These are phyloP conservation scores for Oryza officinalis DNA, from an alignment of 176 grass and related monocot genomes.

Conservation along the genomic window DNA sequence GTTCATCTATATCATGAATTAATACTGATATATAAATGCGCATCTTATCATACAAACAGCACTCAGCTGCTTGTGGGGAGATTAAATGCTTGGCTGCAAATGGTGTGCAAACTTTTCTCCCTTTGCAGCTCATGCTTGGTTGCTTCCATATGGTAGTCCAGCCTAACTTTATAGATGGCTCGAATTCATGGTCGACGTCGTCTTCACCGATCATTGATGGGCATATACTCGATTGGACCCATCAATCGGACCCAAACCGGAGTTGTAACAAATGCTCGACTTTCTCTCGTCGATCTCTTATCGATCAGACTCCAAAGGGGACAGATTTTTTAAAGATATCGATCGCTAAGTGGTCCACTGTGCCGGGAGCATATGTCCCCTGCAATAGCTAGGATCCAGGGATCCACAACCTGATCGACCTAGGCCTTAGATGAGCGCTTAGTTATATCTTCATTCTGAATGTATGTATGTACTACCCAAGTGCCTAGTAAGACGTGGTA, in stretches of 20 bases:
- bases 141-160: background rate
- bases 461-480: background rate
- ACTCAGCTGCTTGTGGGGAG: constrained; percentile 29
- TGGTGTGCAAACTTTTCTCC: background rate
- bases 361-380: background rate
- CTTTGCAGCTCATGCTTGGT: constrained; percentile 12
- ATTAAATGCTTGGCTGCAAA: constrained; percentile 34
- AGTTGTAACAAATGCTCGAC: background rate
- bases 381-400: background rate
- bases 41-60: background rate
- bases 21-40: background rate
- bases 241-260: background rate
- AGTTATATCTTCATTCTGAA: background rate
- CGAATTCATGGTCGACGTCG: background rate
- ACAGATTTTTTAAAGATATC: background rate
- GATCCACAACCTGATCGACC: background rate
- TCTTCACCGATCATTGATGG: background rate
- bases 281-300: background rate
- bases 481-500: background rate
- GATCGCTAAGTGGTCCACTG: background rate
- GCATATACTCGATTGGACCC: background rate
- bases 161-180: background rate
- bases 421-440: background rate
- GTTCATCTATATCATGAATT: background rate
- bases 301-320: background rate